Percentiles rank a stretch among this genome's conserved stretches.
These are phyloP conservation scores for Tuber aestivum DNA, from an alignment of 495 filamentous ascomycete species.

Conservation along the genomic window DNA sequence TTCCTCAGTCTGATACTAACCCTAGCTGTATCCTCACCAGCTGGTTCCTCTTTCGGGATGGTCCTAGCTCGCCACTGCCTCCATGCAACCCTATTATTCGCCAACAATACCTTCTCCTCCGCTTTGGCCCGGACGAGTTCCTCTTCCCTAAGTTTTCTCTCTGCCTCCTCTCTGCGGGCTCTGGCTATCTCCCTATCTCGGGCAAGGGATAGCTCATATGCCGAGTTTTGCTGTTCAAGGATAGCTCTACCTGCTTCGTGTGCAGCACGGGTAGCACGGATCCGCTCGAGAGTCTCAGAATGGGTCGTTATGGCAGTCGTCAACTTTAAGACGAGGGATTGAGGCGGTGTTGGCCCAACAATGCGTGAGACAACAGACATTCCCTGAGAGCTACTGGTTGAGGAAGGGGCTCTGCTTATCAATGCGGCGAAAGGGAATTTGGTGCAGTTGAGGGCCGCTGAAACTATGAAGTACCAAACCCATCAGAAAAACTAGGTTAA, in stretches of 20 bases:
- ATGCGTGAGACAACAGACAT: conserved; percentile 82
- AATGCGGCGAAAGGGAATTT: conserved; percentile 86
- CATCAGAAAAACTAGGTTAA: neutral
- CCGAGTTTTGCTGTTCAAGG: conserved; percentile 76
- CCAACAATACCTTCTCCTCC: conserved; percentile 56
- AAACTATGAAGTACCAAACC: conserved; percentile 46
- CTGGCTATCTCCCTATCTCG: conserved; percentile 75
- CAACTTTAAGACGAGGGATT: conserved; percentile 64
- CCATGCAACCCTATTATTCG: conserved; percentile 63
- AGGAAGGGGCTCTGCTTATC: conserved; percentile 67
- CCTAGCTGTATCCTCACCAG: conserved; percentile 63
- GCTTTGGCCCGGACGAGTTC: conserved; percentile 54
- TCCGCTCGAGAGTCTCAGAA: conserved; percentile 59
- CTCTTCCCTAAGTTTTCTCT: conserved; percentile 41
- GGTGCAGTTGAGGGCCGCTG: conserved; percentile 71
- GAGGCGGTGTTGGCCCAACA: conserved; percentile 59
- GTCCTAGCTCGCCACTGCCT: conserved; percentile 67
- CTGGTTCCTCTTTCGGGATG: conserved; percentile 61
- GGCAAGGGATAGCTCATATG: conserved; percentile 85
- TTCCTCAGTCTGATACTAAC: conserved; percentile 76
- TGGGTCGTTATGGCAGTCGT: conserved; percentile 64
- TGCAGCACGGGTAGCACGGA: conserved; percentile 62
- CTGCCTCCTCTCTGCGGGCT: conserved; percentile 58
- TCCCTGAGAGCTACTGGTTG: conserved; percentile 25
- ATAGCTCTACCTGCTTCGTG: conserved; percentile 72